Evolutionary conservation across 805 yeast genomes (phyloP).

Genomic region (Candida nonsorbophila): DNA sequence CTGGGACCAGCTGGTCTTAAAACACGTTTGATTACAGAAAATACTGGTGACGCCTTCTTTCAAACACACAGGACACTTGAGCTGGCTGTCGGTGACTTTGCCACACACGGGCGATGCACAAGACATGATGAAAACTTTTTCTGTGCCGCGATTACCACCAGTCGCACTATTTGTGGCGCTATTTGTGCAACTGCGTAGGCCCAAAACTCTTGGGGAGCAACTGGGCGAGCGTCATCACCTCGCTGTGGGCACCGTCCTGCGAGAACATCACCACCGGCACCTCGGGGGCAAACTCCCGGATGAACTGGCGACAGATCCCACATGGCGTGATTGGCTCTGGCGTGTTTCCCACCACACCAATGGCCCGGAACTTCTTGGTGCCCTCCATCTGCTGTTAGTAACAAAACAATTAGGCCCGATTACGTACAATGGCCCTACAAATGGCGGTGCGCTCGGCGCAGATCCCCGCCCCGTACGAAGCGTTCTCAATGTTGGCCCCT

Average conservation of each 20-base stretch:
- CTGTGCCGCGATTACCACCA: too few species aligned
- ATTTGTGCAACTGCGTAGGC: too few species aligned
- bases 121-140: too few species aligned
- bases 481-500: constrained; percentile 94
- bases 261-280: constrained; percentile 69
- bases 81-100: constrained; percentile 62
- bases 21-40: constrained; percentile 82
- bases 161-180: too few species aligned
- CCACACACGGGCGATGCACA: constrained; percentile 85
- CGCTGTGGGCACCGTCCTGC: constrained; percentile 38
- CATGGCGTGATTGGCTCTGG: constrained; percentile 71
- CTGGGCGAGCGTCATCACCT: constrained; percentile 46
- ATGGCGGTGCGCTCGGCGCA: constrained; percentile 39
- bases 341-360: constrained; percentile 8
- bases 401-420: not conserved
- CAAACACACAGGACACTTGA: constrained; percentile 88
- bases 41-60: constrained; percentile 57
- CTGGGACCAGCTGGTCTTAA: constrained; percentile 58
- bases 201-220: constrained; percentile 84
- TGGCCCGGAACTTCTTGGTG: constrained; percentile 5
- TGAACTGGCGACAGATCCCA: constrained; percentile 89
- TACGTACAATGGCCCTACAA: constrained; percentile 27
- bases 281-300: constrained; percentile 68
- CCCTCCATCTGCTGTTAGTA: constrained; percentile 9
- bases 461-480: constrained; percentile 65